A percentile compares a stretch with the other conserved stretches of the same genome.
These are phyloP conservation scores for Colletotrichum zoysiae DNA, from an alignment of 2,329 filamentous ascomycete species.

Conservation along the genomic window DNA sequence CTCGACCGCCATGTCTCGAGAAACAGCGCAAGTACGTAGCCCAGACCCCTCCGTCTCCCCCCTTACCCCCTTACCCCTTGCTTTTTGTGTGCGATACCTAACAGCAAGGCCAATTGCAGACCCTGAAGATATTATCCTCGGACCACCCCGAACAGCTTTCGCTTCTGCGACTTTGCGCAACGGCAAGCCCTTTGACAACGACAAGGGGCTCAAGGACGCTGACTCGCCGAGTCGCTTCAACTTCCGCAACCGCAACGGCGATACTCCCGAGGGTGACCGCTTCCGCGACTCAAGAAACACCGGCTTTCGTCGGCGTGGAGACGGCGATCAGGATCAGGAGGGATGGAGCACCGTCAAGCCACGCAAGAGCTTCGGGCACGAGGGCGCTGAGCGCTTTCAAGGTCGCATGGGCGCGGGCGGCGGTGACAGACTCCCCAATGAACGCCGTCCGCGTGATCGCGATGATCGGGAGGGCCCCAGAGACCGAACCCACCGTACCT, in stretches of 20 bases:
- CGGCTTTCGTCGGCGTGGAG: slow-evolving; percentile 65
- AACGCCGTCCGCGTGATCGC: slow-evolving; percentile 63
- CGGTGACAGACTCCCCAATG: slow-evolving; percentile 57
- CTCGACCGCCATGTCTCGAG: slow-evolving; percentile 68
- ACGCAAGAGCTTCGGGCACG: slow-evolving; percentile 79
- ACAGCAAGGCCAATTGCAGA: slow-evolving; percentile 57
- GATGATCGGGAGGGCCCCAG: slow-evolving; percentile 68
- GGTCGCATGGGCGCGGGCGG: slow-evolving; percentile 72
- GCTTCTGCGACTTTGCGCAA: slow-evolving; percentile 75
- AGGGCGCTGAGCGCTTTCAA: slow-evolving; percentile 78
- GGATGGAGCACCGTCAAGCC: slow-evolving; percentile 82
- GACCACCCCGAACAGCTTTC: slow-evolving; percentile 86
- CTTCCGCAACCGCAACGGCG: slow-evolving; percentile 66
- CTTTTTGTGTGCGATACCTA: slow-evolving; percentile 45
- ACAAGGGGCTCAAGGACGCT: slow-evolving; percentile 65
- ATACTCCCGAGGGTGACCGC: slow-evolving; percentile 64
- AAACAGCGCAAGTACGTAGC: slow-evolving; percentile 67
- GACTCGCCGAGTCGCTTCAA: slow-evolving; percentile 71
- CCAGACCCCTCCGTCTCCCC: not conserved
- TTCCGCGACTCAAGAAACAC: slow-evolving; percentile 61
- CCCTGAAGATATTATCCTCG: slow-evolving; percentile 86
- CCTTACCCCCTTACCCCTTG: not conserved
- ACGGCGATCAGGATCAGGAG: slow-evolving; percentile 72
- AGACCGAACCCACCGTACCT: slow-evolving; percentile 60
- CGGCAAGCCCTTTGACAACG: slow-evolving; percentile 62